Base-by-base conservation (phyloP, 1,284 basidiomycete species). In the Baeospora myosura region DNA sequence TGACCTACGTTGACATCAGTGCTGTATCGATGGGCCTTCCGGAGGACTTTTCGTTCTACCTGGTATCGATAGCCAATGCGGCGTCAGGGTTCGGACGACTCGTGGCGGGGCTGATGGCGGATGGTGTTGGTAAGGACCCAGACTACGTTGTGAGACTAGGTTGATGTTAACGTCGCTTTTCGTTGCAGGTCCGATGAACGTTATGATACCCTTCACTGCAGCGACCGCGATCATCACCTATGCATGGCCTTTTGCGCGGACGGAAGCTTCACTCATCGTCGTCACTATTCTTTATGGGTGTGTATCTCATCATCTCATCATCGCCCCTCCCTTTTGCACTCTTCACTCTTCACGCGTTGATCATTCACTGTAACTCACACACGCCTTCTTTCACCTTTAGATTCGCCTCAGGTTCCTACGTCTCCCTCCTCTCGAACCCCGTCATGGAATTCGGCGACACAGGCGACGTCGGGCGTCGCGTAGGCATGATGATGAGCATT, bases 401-500 rank as follows among this genome's bases (percentile, higher is more conserved):
- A 10, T 41, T 47, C 21, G 36, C 42, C 10, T 34, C 43, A 6
- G 67, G 66, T 4, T 57, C 62, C 0, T 66, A 60, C 41, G 58
- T 60, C 4, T 56, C 59, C 0, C 49, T 67, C 25, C 38, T 67
- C 17, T 48, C 56, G 2, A 52, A 55, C 11, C 68, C 69, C 1
- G 51, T 66, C 29, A 56, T 67, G 3, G 50, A 50, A 7, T 58
- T 71, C 56, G 68, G 69, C n/a, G 57, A 59, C 3, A 53, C 54
- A 18, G 55, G 55, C 2, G 63, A 68, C 47, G 61, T 68, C 21
- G 69, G 69, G n/a, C 52, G 63, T n/a, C 59, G 68, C 20, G 54
- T 62, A 12, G 69, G 69, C 12, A 66, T 70, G 63, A 55, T 57
- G 35, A 57, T 65, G 42, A 68, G 62, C 4, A 45, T 69, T n/a